Base-by-base conservation (phyloP, 2,329 filamentous ascomycete species). In the Diaporthe amygdali region DNA sequence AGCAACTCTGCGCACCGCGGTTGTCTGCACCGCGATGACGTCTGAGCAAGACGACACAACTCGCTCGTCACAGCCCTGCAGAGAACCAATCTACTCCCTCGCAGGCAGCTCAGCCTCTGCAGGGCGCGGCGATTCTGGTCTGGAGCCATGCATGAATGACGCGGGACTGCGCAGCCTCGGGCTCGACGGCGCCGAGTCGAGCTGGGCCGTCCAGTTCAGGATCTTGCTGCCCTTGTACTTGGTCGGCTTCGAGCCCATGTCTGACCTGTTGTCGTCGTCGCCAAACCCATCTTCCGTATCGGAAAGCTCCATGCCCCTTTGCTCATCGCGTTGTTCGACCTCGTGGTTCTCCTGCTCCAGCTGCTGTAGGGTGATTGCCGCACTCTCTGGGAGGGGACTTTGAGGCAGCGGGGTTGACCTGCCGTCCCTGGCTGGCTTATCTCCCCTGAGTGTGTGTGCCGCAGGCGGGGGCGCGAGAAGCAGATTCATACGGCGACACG, bases 211-310 rank as follows among this genome's bases (percentile, higher is more conserved):
- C 69, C 69, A 70, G n/a, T 47, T 44, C 51, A 67, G 46, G 41
- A 70, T 70, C 69, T 67, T 70, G 49, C 55, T 70, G 37, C 69
- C 61, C 51, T 70, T 70, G 52, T 54, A 67, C 51, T 70, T 70
- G 17, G 61, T 70, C 32, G 69, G 69, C 51, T 69, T 64, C 7
- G 44, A 54, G 3, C 68, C 68, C 15, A 47, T 44, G 15, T 44
- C 55, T 14, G 68, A 63, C 54, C 51, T 41, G 34, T 41, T 44
- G 44, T 67, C 49, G 5, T 66, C 59, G 32, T 64, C 44, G 8
- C 30, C 55, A 34, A 41, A 61, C 15, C 52, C 69, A 17, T 70
- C 69, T 25, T 66, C 59, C 2, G 59, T 67, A 32, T 70, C 69
- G 22, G 69, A 70, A 12, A 70, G 61, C 12, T 70, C 59, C 69